A percentile compares a stretch with the other conserved stretches of the same genome.
Conservation (phyloP, 1,284 basidiomycete genomes). For the Papiliotrema nemorosa region DNA sequence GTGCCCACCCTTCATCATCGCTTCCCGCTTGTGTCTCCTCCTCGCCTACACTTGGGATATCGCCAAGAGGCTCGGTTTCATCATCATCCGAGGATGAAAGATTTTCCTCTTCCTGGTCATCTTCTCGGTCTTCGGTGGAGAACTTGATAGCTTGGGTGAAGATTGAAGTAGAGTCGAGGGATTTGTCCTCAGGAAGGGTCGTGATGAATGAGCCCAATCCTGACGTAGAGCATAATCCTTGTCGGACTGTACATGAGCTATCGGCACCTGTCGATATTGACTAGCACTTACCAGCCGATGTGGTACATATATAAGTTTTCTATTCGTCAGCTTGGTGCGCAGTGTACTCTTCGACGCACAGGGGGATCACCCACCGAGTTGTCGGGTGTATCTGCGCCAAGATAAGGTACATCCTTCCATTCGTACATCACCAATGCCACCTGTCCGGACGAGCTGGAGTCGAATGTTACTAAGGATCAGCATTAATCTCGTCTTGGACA, state of each 20-base stretch:
- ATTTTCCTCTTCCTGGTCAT: slow-evolving; percentile 9
- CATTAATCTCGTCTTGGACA: not conserved
- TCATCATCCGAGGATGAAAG: not conserved
- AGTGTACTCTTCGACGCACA: slow-evolving; percentile 16
- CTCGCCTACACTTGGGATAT: not conserved
- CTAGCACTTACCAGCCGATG: slow-evolving; percentile 30
- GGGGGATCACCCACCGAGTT: slow-evolving; percentile 34
- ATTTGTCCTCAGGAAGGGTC: slow-evolving; percentile 59
- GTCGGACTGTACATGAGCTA: slow-evolving; percentile 54
- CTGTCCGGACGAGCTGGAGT: slow-evolving; percentile 72
- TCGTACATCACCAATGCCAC: slow-evolving; percentile 94
- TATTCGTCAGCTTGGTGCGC: slow-evolving; percentile 48
- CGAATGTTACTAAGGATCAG: slow-evolving; percentile 67
- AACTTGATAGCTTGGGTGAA: slow-evolving; percentile 51
- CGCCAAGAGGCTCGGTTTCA: not conserved
- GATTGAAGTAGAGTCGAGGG: slow-evolving; percentile 61
- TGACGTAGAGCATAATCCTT: slow-evolving; percentile 64
- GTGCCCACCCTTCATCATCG: not conserved
- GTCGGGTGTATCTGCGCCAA: slow-evolving; percentile 59
- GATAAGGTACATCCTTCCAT: slow-evolving; percentile 78
- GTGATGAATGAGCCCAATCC: slow-evolving; percentile 83
- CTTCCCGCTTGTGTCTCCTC: not conserved
- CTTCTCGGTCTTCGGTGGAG: slow-evolving; percentile 4
- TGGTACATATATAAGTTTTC: slow-evolving; percentile 82
- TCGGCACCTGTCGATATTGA: not conserved